Conservation (phyloP, 2,329 filamentous ascomycete genomes). For the Thielaviopsis populi region DNA sequence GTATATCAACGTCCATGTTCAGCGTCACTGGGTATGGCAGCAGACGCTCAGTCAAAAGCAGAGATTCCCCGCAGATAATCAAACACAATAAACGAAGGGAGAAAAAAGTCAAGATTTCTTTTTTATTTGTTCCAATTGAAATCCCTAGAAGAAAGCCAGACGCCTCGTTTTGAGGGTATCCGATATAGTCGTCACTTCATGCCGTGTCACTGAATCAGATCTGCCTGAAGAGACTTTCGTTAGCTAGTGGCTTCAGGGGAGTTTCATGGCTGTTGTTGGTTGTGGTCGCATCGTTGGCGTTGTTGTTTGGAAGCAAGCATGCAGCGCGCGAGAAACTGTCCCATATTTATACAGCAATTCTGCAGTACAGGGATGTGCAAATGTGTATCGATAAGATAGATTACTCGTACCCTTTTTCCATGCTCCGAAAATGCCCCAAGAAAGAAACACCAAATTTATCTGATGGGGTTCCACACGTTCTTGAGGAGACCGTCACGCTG, state of each 20-base stretch:
- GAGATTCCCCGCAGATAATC: not conserved
- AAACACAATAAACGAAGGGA: not conserved
- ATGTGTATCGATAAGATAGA: conserved; percentile 3
- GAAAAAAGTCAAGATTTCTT: conserved; percentile 15
- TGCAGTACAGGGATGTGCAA: conserved; percentile 2
- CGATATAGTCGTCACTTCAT: conserved; percentile 17
- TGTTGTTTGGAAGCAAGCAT: not conserved
- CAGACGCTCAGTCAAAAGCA: not conserved
- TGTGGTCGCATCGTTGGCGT: not conserved
- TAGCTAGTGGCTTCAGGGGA: conserved; percentile 7
- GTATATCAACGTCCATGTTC: not conserved
- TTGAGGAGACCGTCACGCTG: conserved; percentile 96
- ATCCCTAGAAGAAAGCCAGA: conserved; percentile 17
- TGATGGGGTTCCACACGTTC: conserved; percentile 77
- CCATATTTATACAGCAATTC: conserved; percentile 10
- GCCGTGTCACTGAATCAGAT: conserved; percentile 16
- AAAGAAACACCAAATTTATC: conserved; percentile 31
- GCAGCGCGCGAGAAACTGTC: not conserved
- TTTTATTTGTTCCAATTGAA: conserved; percentile 17
- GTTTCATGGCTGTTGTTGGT: not conserved
- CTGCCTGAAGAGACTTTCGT: conserved; percentile 13
- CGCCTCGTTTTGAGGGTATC: conserved; percentile 16
- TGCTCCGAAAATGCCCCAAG: conserved; percentile 13
- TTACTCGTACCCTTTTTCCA: conserved; percentile 16
- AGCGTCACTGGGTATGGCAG: not conserved